phyloP scores from a whole-genome alignment of 2,329 filamentous ascomycete species.

The Ceratocystis lukuohia region DNA sequence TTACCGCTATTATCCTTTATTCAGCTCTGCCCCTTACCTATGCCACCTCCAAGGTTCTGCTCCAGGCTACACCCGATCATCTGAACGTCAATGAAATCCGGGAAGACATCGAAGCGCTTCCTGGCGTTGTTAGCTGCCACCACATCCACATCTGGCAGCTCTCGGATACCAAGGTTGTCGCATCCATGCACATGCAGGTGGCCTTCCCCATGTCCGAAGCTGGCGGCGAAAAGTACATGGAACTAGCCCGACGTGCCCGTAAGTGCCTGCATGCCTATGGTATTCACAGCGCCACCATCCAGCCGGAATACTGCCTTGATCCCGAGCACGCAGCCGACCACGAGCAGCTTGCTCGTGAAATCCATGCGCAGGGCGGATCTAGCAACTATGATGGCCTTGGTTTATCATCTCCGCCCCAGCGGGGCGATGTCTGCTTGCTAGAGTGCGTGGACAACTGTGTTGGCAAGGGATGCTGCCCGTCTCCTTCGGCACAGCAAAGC shows the following conservation, averaged over 20 bases:
- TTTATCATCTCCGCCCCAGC: slow-evolving; percentile 25
- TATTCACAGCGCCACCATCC: slow-evolving; percentile 94
- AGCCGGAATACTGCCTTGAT: slow-evolving; percentile 69
- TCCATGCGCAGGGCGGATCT: slow-evolving; percentile 27
- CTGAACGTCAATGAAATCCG: slow-evolving; percentile 82
- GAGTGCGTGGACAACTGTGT: slow-evolving; percentile 39
- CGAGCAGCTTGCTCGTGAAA: slow-evolving; percentile 28
- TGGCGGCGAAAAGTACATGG: slow-evolving; percentile 74
- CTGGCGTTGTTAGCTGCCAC: slow-evolving; percentile 80
- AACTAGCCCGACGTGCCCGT: slow-evolving; percentile 66
- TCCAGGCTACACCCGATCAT: slow-evolving; percentile 85
- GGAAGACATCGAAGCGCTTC: slow-evolving; percentile 74
- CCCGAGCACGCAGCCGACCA: slow-evolving; percentile 31
- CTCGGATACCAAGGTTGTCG: slow-evolving; percentile 85
- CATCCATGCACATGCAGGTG: slow-evolving; percentile 85
- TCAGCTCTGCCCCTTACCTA: slow-evolving; percentile 67
- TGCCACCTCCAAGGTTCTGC: slow-evolving; percentile 71
- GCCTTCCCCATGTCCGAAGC: slow-evolving; percentile 78
- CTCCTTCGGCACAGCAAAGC: slow-evolving; percentile 13
- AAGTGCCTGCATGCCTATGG: slow-evolving; percentile 88
- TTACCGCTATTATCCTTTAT: slow-evolving; percentile 64
- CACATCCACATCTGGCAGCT: slow-evolving; percentile 98
- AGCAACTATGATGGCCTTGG: slow-evolving; percentile 23
- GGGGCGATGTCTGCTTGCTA: slow-evolving; percentile 33
- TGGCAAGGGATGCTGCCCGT: slow-evolving; percentile 34